These are phyloP conservation scores for Pilatotrama ljubarskyi DNA, from an alignment of 768 basidiomycete genomes.

Conservation along the genomic window DNA sequence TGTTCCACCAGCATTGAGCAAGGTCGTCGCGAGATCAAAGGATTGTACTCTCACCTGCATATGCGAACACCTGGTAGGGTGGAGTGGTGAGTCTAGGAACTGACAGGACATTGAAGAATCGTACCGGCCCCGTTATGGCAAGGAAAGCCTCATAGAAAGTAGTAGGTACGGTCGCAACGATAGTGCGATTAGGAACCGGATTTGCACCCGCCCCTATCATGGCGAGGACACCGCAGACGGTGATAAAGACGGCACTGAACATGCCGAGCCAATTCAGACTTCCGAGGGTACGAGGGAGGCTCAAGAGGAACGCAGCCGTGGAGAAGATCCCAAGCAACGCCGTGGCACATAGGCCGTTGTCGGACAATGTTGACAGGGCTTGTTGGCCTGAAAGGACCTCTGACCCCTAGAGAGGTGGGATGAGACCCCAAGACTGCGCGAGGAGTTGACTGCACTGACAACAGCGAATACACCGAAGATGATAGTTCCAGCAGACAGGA, in stretches of 20 bases:
- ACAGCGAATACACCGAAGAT: conserved; percentile 48
- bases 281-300: conserved; percentile 50
- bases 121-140: conserved; percentile 54
- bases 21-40: background rate
- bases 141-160: conserved; percentile 51
- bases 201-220: conserved; percentile 53
- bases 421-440: background rate
- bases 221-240: conserved; percentile 46
- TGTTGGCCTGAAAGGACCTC: conserved; percentile 53
- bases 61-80: conserved; percentile 44
- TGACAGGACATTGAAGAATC: background rate
- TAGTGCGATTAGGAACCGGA: conserved; percentile 41
- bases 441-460: conserved; percentile 9
- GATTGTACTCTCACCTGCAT: conserved; percentile 38
- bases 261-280: conserved; percentile 49
- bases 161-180: conserved; percentile 40
- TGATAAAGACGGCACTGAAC: conserved; percentile 43
- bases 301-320: conserved; percentile 40
- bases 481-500: conserved; percentile 47
- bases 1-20: background rate
- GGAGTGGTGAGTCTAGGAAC: background rate
- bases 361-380: conserved; percentile 48
- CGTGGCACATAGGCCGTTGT: conserved; percentile 49
- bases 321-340: conserved; percentile 49
- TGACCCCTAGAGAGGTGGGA: conserved; percentile 38